Base-by-base conservation (phyloP, 495 filamentous ascomycete species). In the Talaromyces proteolyticus region DNA sequence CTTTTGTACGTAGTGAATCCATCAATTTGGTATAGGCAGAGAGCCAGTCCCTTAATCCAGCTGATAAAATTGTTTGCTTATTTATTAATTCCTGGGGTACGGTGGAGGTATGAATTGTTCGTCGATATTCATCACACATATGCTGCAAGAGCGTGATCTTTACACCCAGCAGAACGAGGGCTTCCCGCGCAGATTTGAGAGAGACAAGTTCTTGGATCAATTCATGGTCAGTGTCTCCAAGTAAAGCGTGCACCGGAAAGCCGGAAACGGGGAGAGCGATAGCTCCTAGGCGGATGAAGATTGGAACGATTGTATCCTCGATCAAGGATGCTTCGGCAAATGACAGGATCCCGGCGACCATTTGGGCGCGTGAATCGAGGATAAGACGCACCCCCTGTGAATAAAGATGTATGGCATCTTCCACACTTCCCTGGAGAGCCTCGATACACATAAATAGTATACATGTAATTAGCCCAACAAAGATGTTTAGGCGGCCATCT, bases 361-460 rank as follows among this genome's bases (percentile, higher is more conserved):
- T 60, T 37, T 66, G 62, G 7, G 54, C 52, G 1, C 61, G 67
- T 12, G 70, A 40, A 16, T 55, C 43, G 0, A 51, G 41, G 49
- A 70, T 65, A 17, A 73, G 62, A 26, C 59, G 55, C 16, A 65
- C 54, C 0, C 68, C 69, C 29, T 73, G 69, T 0, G n/a, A 20
- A 50, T 66, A 72, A 3, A 74, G 64, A 16, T 53, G 62, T 6
- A 65, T 12, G 2, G 63, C 64, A 14, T 66, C 63, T 11, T 61
- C 55, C 0, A 58, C 21, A 11, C 54, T 52, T 10, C 70, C 75
- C 41, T 74, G 68, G 43, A 83, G 61, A 23, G 73, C 65, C 55
- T 82, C 80, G 34, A 84, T 75, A 55, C 76, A 82, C 12, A 82
- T 73, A 42, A 81, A 84, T 20, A 84, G 64, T 1, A 80, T 56